phyloP scores from a whole-genome alignment of 2,329 filamentous ascomycete genomes.

The Penicillium sp. region DNA sequence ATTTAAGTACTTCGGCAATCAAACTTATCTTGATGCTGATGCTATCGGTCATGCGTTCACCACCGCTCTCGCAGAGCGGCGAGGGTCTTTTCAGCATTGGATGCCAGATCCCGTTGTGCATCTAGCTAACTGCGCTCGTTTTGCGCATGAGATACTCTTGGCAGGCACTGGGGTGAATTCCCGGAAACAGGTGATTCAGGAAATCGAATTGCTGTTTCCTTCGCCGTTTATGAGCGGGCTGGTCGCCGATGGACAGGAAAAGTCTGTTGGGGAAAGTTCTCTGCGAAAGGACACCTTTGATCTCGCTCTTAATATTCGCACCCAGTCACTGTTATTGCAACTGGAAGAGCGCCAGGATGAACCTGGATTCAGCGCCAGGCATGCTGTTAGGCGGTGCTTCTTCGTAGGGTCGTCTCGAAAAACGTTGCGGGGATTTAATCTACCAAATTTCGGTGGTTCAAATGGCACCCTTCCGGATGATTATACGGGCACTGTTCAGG shows the following conservation, averaged over 20 bases:
- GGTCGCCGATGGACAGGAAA: slow-evolving; percentile 17
- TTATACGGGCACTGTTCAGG: slow-evolving; percentile 40
- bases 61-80: slow-evolving; percentile 26
- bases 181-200: slow-evolving; percentile 29
- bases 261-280: slow-evolving; percentile 42
- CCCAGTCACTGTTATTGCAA: slow-evolving; percentile 57
- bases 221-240: slow-evolving; percentile 41
- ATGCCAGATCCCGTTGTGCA: slow-evolving; percentile 46
- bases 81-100: slow-evolving; percentile 30
- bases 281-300: slow-evolving; percentile 51
- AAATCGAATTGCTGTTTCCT: slow-evolving; percentile 41
- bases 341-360: slow-evolving; percentile 41
- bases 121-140: slow-evolving; percentile 48
- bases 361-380: slow-evolving; percentile 44
- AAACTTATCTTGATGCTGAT: slow-evolving; percentile 43
- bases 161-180: slow-evolving; percentile 29
- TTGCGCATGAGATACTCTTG: slow-evolving; percentile 48
- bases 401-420: slow-evolving; percentile 31
- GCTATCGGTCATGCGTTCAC: slow-evolving; percentile 38
- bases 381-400: slow-evolving; percentile 49
- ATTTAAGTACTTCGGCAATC: slow-evolving; percentile 32
- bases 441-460: slow-evolving; percentile 43
- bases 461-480: slow-evolving; percentile 43
- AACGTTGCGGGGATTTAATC: slow-evolving; percentile 33
- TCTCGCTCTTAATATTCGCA: slow-evolving; percentile 59